Percentiles rank a stretch among this genome's conserved stretches.
Conservation (phyloP, 1,284 basidiomycete species). For the Sanghuangporus baumii region DNA sequence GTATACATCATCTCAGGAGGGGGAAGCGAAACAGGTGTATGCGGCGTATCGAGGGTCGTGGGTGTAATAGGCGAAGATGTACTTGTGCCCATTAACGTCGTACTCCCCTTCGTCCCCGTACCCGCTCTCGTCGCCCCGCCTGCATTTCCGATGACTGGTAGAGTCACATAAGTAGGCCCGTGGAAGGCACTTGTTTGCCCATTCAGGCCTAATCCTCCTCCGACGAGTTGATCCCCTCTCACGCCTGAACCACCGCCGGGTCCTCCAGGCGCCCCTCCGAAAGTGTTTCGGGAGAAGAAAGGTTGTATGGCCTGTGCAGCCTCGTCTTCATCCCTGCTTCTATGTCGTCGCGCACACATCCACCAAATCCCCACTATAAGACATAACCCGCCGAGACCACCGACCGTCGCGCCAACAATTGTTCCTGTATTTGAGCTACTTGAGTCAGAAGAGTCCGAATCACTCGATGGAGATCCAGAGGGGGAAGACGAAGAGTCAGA, state of each 20-base stretch:
- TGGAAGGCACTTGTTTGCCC: neutral
- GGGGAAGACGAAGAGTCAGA: neutral
- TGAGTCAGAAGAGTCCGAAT: neutral
- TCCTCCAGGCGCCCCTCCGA: neutral
- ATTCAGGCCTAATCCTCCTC: neutral
- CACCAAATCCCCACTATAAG: neutral
- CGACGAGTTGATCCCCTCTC: neutral
- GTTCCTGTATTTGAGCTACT: neutral
- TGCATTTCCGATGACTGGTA: neutral
- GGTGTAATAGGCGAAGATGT: neutral
- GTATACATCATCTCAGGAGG: neutral
- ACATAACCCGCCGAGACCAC: neutral
- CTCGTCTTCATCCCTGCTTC: neutral
- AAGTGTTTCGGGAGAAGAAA: neutral
- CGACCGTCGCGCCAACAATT: constrained; percentile 8
- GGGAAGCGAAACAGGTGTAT: neutral
- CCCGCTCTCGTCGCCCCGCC: neutral
- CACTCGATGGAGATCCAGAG: no score
- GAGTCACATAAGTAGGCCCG: neutral
- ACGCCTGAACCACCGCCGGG: neutral
- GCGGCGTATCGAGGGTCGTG: neutral
- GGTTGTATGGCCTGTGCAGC: constrained; percentile 8
- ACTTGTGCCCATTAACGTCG: neutral
- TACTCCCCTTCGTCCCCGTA: neutral
- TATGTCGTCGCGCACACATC: neutral